Conservation (phyloP, 306 rosid species). For the Cucurbita ficifolia region DNA sequence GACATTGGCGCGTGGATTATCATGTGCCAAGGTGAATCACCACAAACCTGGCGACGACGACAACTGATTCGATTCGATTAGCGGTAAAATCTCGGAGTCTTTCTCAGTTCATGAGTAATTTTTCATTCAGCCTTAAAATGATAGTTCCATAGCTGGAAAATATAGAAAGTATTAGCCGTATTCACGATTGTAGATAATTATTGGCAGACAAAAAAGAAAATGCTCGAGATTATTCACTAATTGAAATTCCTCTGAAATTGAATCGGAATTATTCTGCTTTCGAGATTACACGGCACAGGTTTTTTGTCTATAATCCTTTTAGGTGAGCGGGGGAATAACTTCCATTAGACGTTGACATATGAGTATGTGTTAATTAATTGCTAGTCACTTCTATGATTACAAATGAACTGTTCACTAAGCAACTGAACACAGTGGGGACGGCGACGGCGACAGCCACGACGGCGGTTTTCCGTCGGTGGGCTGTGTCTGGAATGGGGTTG, state of each 20-base stretch:
- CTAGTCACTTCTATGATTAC: background rate
- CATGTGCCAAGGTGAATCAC: conserved; percentile 45
- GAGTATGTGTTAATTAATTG: background rate
- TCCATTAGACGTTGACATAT: background rate
- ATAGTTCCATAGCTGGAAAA: background rate
- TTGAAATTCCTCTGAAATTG: background rate
- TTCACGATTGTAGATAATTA: conserved; percentile 2
- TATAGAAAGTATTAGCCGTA: background rate
- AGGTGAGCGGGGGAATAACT: background rate
- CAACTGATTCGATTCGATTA: background rate
- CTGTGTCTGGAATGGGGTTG: background rate
- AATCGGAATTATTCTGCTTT: background rate
- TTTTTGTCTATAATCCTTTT: background rate
- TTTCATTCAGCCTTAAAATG: background rate
- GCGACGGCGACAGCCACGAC: background rate
- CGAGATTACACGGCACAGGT: background rate
- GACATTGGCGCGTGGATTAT: conserved; percentile 23
- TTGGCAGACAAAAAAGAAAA: background rate
- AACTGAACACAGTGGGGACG: background rate
- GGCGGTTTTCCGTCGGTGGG: background rate
- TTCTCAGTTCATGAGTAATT: background rate
- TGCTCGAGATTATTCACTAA: background rate
- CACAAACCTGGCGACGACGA: conserved; percentile 21
- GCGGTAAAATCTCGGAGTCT: background rate
- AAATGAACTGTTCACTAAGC: background rate